phyloP scores from a whole-genome alignment of 495 filamentous ascomycete species.

The Trichoderma virens region DNA sequence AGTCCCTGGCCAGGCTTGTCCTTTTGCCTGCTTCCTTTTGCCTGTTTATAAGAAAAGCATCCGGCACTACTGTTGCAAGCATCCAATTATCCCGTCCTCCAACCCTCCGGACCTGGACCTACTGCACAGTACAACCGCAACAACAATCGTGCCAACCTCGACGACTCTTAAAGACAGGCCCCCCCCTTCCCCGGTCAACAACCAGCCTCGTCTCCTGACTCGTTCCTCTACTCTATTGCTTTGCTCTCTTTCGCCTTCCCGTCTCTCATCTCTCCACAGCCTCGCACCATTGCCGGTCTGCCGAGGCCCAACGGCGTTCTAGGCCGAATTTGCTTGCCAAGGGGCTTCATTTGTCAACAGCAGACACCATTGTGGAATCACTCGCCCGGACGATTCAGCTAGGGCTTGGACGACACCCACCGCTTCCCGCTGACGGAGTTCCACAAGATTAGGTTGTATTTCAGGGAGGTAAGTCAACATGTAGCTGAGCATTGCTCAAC shows the following conservation, averaged over 20 bases:
- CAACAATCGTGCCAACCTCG: not conserved
- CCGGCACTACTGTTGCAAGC: too few species aligned
- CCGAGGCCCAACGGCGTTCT: slow-evolving; percentile 2
- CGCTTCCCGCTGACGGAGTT: not conserved
- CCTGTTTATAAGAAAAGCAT: too few species aligned
- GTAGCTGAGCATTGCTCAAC: not conserved
- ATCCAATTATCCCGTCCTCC: too few species aligned
- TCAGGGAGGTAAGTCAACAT: slow-evolving; percentile 7
- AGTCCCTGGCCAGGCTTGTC: not conserved
- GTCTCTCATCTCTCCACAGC: not conserved
- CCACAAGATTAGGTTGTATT: slow-evolving; percentile 1
- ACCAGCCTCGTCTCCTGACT: slow-evolving; percentile 6
- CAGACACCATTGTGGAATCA: not conserved
- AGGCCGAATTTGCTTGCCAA: not conserved
- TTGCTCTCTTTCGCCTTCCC: not conserved
- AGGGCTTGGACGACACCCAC: not conserved
- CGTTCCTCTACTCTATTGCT: not conserved
- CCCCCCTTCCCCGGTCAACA: not conserved
- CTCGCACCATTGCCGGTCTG: not conserved
- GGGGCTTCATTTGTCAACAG: not conserved
- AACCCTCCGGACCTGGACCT: too few species aligned
- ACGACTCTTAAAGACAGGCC: not conserved
- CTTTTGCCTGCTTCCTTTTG: not conserved
- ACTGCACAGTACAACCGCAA: too few species aligned
- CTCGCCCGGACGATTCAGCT: not conserved